Conservation (phyloP, 164 flowering plant species). For the Liquidambar formosana region DNA sequence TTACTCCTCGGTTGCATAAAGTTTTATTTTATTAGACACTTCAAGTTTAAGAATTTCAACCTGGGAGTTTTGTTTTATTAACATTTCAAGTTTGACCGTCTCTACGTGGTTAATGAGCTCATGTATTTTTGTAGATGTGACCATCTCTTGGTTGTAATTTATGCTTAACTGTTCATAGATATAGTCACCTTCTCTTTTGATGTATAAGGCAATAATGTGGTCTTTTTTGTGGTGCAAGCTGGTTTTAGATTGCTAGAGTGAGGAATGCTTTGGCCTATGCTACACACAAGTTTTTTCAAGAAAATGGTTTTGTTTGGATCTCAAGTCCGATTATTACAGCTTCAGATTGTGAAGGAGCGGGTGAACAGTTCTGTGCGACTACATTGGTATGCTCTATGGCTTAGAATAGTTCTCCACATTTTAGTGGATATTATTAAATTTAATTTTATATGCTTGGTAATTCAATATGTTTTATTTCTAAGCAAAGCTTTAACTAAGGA, state of each 20-base stretch:
- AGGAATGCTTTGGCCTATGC: conserved; percentile 95
- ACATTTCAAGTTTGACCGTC: background rate
- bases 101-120: background rate
- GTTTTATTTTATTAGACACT: no score
- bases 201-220: conserved; percentile 2
- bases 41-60: no score
- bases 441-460: background rate
- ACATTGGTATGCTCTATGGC: conserved; percentile 68
- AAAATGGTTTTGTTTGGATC: conserved; percentile 94
- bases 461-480: background rate
- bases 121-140: background rate
- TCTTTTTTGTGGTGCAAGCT: conserved; percentile 21
- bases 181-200: background rate
- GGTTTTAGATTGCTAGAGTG: conserved; percentile 83
- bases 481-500: background rate
- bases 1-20: no score
- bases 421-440: background rate
- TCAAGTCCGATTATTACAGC: conserved; percentile 96
- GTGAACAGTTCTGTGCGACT: conserved; percentile 96
- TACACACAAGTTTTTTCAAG: conserved; percentile 93
- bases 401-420: background rate
- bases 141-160: background rate
- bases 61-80: background rate
- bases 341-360: conserved; percentile 99
- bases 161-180: background rate